phyloP scores from a whole-genome alignment of 108 stramenopile genomes.

The Skeletonema tropicum region DNA sequence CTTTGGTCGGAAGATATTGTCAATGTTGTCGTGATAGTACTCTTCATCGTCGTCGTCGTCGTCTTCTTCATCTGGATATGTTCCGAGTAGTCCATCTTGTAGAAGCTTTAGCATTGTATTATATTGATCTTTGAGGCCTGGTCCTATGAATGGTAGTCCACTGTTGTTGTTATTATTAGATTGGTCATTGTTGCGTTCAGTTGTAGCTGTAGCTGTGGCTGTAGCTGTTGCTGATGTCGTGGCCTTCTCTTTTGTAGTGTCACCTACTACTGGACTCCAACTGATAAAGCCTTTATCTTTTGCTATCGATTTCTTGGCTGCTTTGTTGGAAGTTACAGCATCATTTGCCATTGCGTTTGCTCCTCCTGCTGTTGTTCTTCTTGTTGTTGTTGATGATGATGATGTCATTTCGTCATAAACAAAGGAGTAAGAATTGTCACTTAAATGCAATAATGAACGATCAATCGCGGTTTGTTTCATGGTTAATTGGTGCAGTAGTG shows the following conservation, averaged over 20 bases:
- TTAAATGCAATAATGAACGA: slow-evolving; percentile 36
- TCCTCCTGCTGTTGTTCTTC: not conserved
- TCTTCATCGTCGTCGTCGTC: slow-evolving; percentile 8
- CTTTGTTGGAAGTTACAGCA: not conserved
- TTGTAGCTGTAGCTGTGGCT: not conserved
- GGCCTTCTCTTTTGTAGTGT: not conserved
- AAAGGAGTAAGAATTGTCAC: slow-evolving; percentile 43
- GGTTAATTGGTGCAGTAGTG: slow-evolving; percentile 13
- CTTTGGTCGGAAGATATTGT: slow-evolving; percentile 2
- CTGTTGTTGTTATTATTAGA: slow-evolving; percentile 11
- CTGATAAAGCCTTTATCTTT: not conserved
- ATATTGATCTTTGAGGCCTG: slow-evolving; percentile 43
- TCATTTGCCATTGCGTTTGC: too few species aligned
- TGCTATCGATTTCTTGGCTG: not conserved
- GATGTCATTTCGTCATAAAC: slow-evolving; percentile 3
- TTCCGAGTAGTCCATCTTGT: slow-evolving; percentile 35
- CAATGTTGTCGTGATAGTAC: not conserved
- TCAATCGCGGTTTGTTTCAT: slow-evolving; percentile 30
- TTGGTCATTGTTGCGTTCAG: not conserved
- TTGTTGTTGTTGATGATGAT: not conserved
- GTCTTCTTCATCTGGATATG: not conserved
- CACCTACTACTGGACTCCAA: not conserved
- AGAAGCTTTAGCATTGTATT: slow-evolving; percentile 23
- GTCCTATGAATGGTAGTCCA: slow-evolving; percentile 38
- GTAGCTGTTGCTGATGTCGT: not conserved